Percentiles rank a stretch among this genome's conserved stretches.
Evolutionary conservation across 2,329 filamentous ascomycete genomes (phyloP).

Genomic region (Endoconidiophora polonica): DNA sequence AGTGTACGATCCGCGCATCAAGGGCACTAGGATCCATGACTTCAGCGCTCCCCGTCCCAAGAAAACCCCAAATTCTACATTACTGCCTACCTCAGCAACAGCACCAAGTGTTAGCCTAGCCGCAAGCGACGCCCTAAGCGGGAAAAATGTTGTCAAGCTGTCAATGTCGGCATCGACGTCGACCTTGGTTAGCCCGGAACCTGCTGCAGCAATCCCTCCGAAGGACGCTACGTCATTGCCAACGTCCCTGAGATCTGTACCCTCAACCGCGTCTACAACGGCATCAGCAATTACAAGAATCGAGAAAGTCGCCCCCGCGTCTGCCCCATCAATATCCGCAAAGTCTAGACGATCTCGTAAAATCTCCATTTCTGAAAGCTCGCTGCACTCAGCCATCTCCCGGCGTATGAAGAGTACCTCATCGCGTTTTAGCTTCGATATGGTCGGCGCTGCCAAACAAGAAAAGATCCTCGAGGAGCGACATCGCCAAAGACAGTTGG

Average conservation of each 20-base stretch:
- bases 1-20: slow-evolving; percentile 45
- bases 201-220: background rate
- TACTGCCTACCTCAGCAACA: slow-evolving; percentile 3
- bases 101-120: background rate
- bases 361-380: slow-evolving; percentile 33
- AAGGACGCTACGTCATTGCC: slow-evolving; percentile 5
- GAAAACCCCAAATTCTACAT: slow-evolving; percentile 3
- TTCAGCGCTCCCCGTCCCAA: slow-evolving; percentile 43
- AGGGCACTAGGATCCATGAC: slow-evolving; percentile 46
- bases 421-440: slow-evolving; percentile 69
- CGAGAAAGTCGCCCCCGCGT: background rate
- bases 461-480: slow-evolving; percentile 57
- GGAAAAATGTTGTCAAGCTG: background rate
- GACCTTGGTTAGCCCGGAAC: background rate
- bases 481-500: slow-evolving; percentile 49
- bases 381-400: slow-evolving; percentile 34
- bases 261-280: background rate
- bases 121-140: background rate
- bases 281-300: background rate
- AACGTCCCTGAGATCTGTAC: slow-evolving; percentile 7
- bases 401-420: slow-evolving; percentile 60
- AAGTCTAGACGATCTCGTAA: slow-evolving; percentile 31
- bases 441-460: slow-evolving; percentile 51
- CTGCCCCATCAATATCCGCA: slow-evolving; percentile 6
- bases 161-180: slow-evolving; percentile 6